phyloP scores from a whole-genome alignment of 164 flowering plant species.

The Magnolia kwangsiensis region DNA sequence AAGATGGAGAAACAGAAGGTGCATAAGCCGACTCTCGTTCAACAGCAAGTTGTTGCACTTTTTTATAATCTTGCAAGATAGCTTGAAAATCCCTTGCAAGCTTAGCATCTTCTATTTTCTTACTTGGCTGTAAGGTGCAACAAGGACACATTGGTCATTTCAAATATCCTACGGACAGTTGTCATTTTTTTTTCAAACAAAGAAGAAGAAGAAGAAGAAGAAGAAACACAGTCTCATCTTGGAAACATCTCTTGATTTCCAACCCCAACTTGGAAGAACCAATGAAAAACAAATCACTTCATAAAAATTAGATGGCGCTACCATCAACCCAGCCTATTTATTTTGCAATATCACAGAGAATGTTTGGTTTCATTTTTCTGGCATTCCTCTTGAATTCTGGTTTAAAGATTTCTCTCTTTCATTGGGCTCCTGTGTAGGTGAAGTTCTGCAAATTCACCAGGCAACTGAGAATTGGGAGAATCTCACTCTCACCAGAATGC shows the following conservation, averaged over 20 bases:
- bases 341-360: too few species aligned
- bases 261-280: not conserved
- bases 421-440: too few species aligned
- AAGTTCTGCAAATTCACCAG: too few species aligned
- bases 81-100: slow-evolving; percentile 75
- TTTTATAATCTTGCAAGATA: slow-evolving; percentile 64
- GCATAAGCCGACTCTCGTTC: slow-evolving; percentile 65
- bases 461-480: too few species aligned
- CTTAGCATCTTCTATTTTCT: slow-evolving; percentile 63
- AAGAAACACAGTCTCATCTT: not conserved
- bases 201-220: too few species aligned
- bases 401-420: too few species aligned
- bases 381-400: too few species aligned
- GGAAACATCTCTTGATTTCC: not conserved
- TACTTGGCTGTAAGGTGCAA: slow-evolving; percentile 8
- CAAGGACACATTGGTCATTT: not conserved
- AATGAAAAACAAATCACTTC: not conserved
- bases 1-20: slow-evolving; percentile 38
- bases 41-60: slow-evolving; percentile 66
- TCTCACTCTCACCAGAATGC: too few species aligned
- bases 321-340: not conserved
- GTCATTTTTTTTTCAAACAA: not conserved
- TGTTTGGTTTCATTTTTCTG: too few species aligned
- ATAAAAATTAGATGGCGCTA: not conserved
- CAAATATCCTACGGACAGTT: not conserved